A percentile compares a stretch with the other conserved stretches of the same genome.
These are phyloP conservation scores for Chlorella vulgaris DNA, from an alignment of 139 green algal species.

Conservation along the genomic window DNA sequence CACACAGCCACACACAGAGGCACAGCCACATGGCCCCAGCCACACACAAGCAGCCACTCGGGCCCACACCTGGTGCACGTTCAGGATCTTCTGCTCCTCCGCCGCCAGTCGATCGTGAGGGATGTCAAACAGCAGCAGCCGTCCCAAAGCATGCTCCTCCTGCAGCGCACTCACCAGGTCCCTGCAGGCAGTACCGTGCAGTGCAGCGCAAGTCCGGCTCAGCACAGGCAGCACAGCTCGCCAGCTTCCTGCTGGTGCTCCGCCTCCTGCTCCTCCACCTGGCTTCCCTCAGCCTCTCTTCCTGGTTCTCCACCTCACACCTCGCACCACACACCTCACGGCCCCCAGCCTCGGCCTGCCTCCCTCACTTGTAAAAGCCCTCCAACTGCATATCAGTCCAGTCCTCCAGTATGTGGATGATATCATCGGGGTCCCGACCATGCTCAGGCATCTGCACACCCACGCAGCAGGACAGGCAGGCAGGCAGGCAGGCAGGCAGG, in stretches of 20 bases:
- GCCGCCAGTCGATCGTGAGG: conserved; percentile 3
- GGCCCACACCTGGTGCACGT: conserved; percentile 7
- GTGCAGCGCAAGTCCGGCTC: no score
- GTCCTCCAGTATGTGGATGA: conserved; percentile 36
- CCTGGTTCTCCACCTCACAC: no score
- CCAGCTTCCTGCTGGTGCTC: no score
- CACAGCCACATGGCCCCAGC: not conserved
- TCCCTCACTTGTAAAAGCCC: conserved; percentile 22
- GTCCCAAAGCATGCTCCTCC: conserved; percentile 26
- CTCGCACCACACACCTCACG: no score
- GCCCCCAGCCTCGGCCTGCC: no score
- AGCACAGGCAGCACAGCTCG: no score
- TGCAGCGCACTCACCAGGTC: conserved; percentile 31
- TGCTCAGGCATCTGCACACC: conserved; percentile 17
- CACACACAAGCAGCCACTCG: not conserved
- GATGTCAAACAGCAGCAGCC: conserved; percentile 35
- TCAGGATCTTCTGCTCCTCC: conserved; percentile 26
- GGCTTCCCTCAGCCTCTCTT: no score
- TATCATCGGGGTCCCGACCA: conserved; percentile 16
- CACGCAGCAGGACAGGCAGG: no score
- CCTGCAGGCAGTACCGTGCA: no score
- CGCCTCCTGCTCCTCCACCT: no score
- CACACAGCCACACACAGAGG: not conserved
- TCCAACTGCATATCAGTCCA: conserved; percentile 41
- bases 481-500: not conserved